phyloP scores from a whole-genome alignment of 306 rosid species.

The Sindora glabra region DNA sequence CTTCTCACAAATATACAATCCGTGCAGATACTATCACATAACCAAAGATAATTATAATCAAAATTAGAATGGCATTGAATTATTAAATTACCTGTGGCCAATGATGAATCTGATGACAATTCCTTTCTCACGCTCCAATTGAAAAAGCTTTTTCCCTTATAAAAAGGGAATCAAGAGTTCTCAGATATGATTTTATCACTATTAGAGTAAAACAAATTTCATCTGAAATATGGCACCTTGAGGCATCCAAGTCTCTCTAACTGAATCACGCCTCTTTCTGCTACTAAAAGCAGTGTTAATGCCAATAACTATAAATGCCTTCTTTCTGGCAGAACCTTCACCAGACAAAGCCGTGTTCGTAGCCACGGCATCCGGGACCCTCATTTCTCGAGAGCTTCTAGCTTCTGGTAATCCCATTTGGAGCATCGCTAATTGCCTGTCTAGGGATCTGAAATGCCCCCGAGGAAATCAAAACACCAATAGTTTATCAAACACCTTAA shows the following conservation, averaged over 20 bases:
- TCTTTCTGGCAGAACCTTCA: constrained; percentile 42
- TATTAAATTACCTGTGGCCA: constrained; percentile 87
- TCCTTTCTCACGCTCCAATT: constrained; percentile 91
- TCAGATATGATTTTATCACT: constrained; percentile 20
- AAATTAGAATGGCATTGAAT: background rate
- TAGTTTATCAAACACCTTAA: background rate
- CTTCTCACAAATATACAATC: background rate
- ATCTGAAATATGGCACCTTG: constrained; percentile 44
- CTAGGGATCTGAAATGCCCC: constrained; percentile 61
- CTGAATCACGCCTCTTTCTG: constrained; percentile 93
- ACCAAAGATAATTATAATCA: background rate
- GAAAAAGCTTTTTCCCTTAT: constrained; percentile 78
- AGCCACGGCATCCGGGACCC: constrained; percentile 31
- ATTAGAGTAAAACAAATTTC: background rate
- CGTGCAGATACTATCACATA: background rate
- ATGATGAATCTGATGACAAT: constrained; percentile 91
- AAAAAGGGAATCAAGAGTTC: background rate
- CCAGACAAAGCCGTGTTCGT: constrained; percentile 4
- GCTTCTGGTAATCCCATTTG: constrained; percentile 77
- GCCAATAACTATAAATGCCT: constrained; percentile 80
- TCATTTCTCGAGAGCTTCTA: constrained; percentile 53
- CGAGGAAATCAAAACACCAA: constrained; percentile 16
- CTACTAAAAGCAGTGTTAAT: constrained; percentile 98
- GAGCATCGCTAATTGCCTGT: constrained; percentile 77
- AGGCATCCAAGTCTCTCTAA: constrained; percentile 99